Base-by-base conservation (phyloP, 2,329 filamentous ascomycete genomes). In the Ophiostoma quercus region DNA sequence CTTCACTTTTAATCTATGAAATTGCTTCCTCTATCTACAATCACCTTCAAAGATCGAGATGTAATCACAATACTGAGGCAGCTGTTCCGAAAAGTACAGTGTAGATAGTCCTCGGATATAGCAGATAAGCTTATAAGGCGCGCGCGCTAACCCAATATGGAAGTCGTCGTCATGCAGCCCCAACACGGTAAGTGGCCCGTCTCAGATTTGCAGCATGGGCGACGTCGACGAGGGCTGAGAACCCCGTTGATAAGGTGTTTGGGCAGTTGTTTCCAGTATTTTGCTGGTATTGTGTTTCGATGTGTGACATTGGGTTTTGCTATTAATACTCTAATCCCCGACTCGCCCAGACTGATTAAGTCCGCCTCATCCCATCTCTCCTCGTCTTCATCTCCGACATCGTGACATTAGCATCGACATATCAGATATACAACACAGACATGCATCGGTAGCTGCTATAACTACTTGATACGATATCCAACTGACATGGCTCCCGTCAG, bases 161-260 rank as follows among this genome's bases (percentile, higher is more conserved):
- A 25, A 29, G 51, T 57, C 51, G 51, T 57, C 51, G 51, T 57
- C 51, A 57, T 57, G 22, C 51, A 57, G 51, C 51, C 51, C 51
- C 51, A 57, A 57, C 51, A 14, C 22, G 51, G 51, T 12, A 57
- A 57, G 51, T 57, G 51, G 51, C 22, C 11, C 51, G 51, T 57
- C 51, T 57, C 51, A 29, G 51, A 57, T 25, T 12, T 57, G 51
- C n/a, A 29, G n/a, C 51, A 57, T 25, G 16, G 51, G 51, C 51
- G 12, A 57, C 51, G 51, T 57, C 51, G 22, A 57, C 51, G 22
- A 57, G 51, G n/a, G 51, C 51, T 57, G 51, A 57, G n/a, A 57
- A 14, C 51, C 22, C 51, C 51, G 51, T 57, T 57, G 51, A 57
- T 57, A 14, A 57, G 51, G 51, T 11, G 41, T 54, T 22, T 54